Evolutionary conservation across 768 basidiomycete species (phyloP), one percentile per base, ranked within the genome.

Genomic region (Mycena maculata): DNA sequence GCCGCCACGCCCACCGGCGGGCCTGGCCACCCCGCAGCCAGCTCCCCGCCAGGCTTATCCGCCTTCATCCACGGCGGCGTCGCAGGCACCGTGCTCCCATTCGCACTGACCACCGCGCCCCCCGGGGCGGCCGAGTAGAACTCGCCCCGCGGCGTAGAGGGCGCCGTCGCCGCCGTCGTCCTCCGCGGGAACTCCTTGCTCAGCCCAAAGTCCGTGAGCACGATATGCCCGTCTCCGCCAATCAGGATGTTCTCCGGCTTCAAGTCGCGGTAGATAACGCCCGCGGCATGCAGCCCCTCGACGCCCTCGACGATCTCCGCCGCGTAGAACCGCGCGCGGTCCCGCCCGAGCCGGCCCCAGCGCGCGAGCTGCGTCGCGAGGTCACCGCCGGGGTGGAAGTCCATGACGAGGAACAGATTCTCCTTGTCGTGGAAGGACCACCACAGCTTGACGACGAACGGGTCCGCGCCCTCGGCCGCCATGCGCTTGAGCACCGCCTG

Each of bases 361-460:
- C 96, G 88, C 47, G 96, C 95, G 67, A 99, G 91, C 78, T 99
- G 98, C 28, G 98, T 99, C 13, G 97, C 98, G 42, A 99, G 86
- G 77, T 99, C 98, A 60, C 98, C 96, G 42, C 96, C 96, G 64
- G 94, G 93, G 74, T 97, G 95, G 81, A 96, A 97, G 79, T 98
- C 95, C 92, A 99, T 96, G 47, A 98, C 95, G 75, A 99, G 87
- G 81, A 96, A 99, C 68, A 99, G 80, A 76, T 98, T 97, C 78
- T 98, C 95, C 81, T 93, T 93, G 80, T 99, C 96, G 79, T 98
- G 96, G 82, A 99, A 99, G 79, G 93, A 93, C 92, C 94, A 96
- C 89, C 95, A 94, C 20, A 99, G 87, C 77, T 92, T 94, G 67
- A 98, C 95, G 57, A 99, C 93, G 77, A 99, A 99, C 13, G 95